Evolutionary conservation across 805 yeast species (phyloP).

Genomic region (Cyberlindnera suaveolens): DNA sequence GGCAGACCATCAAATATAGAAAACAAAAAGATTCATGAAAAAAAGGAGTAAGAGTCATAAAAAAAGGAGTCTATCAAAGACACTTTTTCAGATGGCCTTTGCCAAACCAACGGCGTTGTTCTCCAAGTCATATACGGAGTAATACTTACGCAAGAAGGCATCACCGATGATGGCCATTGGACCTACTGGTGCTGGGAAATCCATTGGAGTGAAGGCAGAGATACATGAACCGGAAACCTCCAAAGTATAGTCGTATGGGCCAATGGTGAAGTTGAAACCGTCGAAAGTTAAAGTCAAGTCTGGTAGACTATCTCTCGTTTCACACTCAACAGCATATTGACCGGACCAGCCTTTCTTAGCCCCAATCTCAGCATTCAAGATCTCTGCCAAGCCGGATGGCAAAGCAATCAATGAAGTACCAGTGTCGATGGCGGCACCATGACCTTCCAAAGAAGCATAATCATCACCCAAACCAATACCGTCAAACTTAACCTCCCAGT

Average conservation of each 20-base stretch:
- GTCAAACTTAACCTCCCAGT: conserved; percentile 96
- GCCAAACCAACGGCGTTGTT: conserved; percentile 95
- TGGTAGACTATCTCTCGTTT: conserved; percentile 73
- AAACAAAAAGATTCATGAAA: no score
- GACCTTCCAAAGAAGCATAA: conserved; percentile 69
- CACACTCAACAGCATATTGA: conserved; percentile 92
- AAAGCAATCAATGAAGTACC: conserved; percentile 95
- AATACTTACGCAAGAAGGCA: conserved; percentile 91
- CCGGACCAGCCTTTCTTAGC: conserved; percentile 98
- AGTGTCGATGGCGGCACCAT: conserved; percentile 98
- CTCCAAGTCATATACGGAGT: conserved; percentile 89
- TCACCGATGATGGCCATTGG: conserved; percentile 96
- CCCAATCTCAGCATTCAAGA: conserved; percentile 91
- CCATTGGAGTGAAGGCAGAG: conserved; percentile 95
- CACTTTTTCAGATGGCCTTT: conserved; percentile 42
- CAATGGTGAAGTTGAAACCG: conserved; percentile 86
- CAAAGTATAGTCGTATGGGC: conserved; percentile 87
- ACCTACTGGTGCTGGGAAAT: conserved; percentile 94
- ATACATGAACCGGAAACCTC: conserved; percentile 94
- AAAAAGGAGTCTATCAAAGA: background rate
- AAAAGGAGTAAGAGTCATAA: background rate
- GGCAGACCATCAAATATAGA: no score
- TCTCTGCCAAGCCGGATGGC: conserved; percentile 94
- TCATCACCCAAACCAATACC: conserved; percentile 91
- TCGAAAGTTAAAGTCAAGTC: conserved; percentile 86